Percentiles rank a stretch among this genome's conserved stretches.
Conservation (phyloP, 768 basidiomycete genomes). For the Suillus variegatus region DNA sequence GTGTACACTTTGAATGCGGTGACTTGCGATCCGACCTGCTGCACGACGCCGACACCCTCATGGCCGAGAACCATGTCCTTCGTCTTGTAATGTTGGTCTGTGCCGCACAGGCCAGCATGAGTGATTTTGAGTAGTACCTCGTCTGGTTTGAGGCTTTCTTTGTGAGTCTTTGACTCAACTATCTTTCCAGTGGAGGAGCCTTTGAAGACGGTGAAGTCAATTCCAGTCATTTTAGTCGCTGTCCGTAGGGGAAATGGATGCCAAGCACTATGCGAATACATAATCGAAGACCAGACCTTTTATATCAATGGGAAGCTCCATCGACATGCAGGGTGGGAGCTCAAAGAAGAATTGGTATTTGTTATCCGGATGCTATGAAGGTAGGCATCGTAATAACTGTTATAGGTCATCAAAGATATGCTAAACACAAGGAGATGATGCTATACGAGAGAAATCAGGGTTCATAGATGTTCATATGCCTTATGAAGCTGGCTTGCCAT, state of each 20-base stretch:
- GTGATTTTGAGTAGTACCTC: conserved; percentile 34
- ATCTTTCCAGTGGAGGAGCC: conserved; percentile 23
- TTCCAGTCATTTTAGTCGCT: conserved; percentile 12
- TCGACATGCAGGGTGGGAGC: neutral
- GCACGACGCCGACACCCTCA: conserved; percentile 38
- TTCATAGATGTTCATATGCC: neutral
- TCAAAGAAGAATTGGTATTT: neutral
- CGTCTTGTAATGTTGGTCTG: conserved; percentile 36
- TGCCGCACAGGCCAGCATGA: conserved; percentile 40
- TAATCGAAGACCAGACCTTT: neutral
- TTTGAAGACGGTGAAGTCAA: conserved; percentile 34
- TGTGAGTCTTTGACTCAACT: conserved; percentile 18
- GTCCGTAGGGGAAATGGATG: neutral
- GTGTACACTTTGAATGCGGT: conserved; percentile 33
- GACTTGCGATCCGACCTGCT: conserved; percentile 33
- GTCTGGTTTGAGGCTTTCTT: conserved; percentile 21
- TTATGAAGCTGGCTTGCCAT: neutral
- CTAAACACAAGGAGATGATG: no score
- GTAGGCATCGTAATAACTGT: neutral
- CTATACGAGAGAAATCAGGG: neutral
- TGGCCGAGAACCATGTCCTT: conserved; percentile 41
- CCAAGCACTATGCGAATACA: neutral
- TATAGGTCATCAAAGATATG: neutral
- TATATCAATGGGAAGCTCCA: neutral
- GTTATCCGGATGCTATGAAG: neutral